Base-by-base conservation (phyloP, 306 rosid genomes). In the Dryas alaskensis region DNA sequence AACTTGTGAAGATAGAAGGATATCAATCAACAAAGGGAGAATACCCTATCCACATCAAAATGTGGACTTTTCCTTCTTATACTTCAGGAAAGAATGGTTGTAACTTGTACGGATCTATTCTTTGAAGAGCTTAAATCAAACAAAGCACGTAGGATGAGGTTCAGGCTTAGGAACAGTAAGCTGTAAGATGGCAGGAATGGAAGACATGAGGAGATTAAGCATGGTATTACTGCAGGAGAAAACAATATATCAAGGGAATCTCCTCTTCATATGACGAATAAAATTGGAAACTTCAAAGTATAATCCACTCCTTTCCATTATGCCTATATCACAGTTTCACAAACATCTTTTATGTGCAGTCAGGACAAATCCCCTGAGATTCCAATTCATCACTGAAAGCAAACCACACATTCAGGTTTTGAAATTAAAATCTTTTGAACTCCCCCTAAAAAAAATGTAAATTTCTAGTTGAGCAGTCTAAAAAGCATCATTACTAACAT, bases 1-100 rank as follows among this genome's bases (percentile, higher is more conserved):
- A 71, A 48, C 52, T 55, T 8, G 51, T 61, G 72, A 76, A 82
- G 25, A 57, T 57, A 19, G 51, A 68, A 17, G 44, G 67, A 13
- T 70, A 51, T 48, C 37, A 7, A 45, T 39, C 10, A 43, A 40
- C 48, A 52, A 54, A 11, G 60, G 64, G 46, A 55, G 54, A 42
- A 54, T 14, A 40, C 52, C 19, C 48, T 55, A 25, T 73, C 75
- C 70, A 67, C n/a, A 78, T 31, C 72, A 75, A 27, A 72, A 12
- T 48, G 49, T 48, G 76, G 76, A 72, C 31, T 59, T 46, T 58
- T 59, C 58, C n/a, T n/a, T 46, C 39, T 9, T 8, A 16, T 11
- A 27, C n/a, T 1, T 45, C 4, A 71, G 27, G 42, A 46, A 46
- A 47, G 42, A 45, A 14, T 8, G 27, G 37, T 31, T 25, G 10